Evolutionary conservation across 257 asterid species (phyloP).

Genomic region (Solanum peruvianum): DNA sequence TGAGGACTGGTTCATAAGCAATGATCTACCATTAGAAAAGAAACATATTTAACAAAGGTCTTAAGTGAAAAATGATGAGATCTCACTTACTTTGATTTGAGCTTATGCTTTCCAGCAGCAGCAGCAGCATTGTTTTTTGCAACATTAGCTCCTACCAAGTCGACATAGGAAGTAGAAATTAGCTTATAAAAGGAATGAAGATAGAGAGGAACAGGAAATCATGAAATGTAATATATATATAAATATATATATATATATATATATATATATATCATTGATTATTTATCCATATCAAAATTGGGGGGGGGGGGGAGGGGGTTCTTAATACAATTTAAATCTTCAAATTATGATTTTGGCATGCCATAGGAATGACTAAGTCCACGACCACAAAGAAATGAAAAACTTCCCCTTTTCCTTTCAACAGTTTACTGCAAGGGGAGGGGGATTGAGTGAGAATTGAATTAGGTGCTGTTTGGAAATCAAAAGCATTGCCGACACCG

Average conservation of each 20-base stretch:
- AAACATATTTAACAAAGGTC: not conserved
- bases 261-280: not conserved
- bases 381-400: not conserved
- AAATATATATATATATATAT: not conserved
- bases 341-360: not conserved
- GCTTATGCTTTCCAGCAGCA: slow-evolving; percentile 4
- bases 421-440: not conserved
- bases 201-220: not conserved
- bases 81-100: slow-evolving; percentile 42
- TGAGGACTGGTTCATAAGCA: not conserved
- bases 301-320: not conserved
- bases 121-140: slow-evolving; percentile 9
- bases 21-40: not conserved
- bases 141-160: slow-evolving; percentile 26
- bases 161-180: not conserved
- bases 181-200: not conserved
- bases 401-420: not conserved
- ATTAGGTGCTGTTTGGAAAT: not conserved
- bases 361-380: not conserved
- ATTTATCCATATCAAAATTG: not conserved
- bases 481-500: not conserved
- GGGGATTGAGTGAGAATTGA: not conserved
- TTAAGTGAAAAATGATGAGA: not conserved
- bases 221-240: not conserved
- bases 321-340: not conserved